phyloP scores from a whole-genome alignment of 768 basidiomycete genomes.

The Tricholoma sp. region DNA sequence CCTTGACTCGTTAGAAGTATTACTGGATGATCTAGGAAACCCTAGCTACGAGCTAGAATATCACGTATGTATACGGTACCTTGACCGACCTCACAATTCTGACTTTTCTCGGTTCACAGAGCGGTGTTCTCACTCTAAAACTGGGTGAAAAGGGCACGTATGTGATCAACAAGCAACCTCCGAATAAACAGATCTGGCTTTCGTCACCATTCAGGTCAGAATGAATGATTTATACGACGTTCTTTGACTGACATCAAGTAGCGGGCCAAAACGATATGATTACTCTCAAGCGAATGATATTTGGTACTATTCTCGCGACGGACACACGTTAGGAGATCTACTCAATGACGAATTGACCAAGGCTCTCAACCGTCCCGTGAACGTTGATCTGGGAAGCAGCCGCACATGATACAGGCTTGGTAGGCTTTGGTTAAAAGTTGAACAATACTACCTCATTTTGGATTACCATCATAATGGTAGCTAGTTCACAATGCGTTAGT shows the following conservation, averaged over 20 bases:
- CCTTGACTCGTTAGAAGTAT: conserved; percentile 66
- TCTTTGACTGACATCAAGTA: conserved; percentile 22
- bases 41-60: conserved; percentile 82
- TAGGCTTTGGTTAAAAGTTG: not conserved
- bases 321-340: conserved; percentile 50
- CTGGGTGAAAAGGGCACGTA: conserved; percentile 80
- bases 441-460: too few species aligned
- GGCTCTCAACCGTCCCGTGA: conserved; percentile 25
- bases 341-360: conserved; percentile 62
- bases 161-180: conserved; percentile 96
- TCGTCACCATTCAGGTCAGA: conserved; percentile 81
- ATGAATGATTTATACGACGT: not conserved
- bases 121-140: conserved; percentile 83
- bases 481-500: too few species aligned
- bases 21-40: conserved; percentile 58
- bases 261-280: conserved; percentile 92
- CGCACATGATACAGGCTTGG: not conserved
- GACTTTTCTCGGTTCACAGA: conserved; percentile 36
- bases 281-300: conserved; percentile 48
- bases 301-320: conserved; percentile 80
- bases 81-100: not conserved
- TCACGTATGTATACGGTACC: conserved; percentile 45
- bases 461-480: too few species aligned
- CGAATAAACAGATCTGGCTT: conserved; percentile 96
- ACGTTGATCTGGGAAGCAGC: conserved; percentile 21